Percentiles rank a stretch among this genome's conserved stretches.
These are phyloP conservation scores for Chondrostereum purpureum DNA, from an alignment of 1,284 basidiomycete genomes.

Conservation along the genomic window DNA sequence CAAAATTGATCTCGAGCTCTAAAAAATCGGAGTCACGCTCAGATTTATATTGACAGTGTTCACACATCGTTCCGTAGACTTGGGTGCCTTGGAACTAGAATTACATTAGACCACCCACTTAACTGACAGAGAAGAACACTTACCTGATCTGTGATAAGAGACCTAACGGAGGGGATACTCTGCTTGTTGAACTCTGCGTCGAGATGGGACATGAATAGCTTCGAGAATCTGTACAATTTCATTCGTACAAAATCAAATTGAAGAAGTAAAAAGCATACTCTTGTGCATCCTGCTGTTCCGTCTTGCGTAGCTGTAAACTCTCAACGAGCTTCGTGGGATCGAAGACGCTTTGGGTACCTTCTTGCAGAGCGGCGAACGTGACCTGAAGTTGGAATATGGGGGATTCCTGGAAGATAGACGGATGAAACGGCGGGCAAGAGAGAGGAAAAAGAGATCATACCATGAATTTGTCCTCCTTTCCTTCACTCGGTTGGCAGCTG, in stretches of 20 bases:
- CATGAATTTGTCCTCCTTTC: constrained; percentile 45
- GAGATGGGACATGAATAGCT: constrained; percentile 86
- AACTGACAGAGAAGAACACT: not conserved
- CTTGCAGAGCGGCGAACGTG: constrained; percentile 78
- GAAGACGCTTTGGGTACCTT: constrained; percentile 60
- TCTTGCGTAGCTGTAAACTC: constrained; percentile 69
- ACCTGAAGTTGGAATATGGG: constrained; percentile 71
- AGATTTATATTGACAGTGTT: constrained; percentile 60
- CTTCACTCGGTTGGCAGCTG: constrained; percentile 45
- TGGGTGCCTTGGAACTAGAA: constrained; percentile 79
- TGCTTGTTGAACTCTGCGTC: constrained; percentile 82
- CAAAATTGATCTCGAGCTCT: constrained; percentile 81
- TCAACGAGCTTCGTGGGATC: constrained; percentile 82
- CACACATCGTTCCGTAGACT: constrained; percentile 73
- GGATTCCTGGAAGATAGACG: constrained; percentile 41
- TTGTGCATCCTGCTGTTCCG: constrained; percentile 91
- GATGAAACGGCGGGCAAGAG: constrained; percentile 2
- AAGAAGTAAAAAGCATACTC: constrained; percentile 50
- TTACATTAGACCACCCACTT: constrained; percentile 3
- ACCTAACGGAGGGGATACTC: constrained; percentile 48
- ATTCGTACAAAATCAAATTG: too few relatives aligned
- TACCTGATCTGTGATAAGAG: constrained; percentile 70
- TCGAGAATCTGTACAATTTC: constrained; percentile 70
- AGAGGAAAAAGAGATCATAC: constrained; percentile 26
- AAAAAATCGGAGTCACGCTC: constrained; percentile 66